Conservation (phyloP, 2,329 filamentous ascomycete genomes). For the Ophiostoma quercus region DNA sequence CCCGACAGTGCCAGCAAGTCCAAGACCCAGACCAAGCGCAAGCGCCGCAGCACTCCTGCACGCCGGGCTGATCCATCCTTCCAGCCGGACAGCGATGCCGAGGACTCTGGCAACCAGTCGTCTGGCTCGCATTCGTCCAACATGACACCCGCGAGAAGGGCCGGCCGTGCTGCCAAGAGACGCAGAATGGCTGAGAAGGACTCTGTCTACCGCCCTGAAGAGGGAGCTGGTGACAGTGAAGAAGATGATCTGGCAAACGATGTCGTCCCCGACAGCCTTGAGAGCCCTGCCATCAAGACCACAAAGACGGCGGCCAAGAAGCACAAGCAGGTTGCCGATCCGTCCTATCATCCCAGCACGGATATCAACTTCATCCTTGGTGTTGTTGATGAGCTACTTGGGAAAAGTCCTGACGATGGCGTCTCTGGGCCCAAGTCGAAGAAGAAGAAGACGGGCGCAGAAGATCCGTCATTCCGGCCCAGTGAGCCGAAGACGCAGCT, state of each 20-base stretch:
- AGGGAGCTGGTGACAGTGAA: neutral
- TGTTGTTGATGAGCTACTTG: neutral
- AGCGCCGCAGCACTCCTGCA: neutral
- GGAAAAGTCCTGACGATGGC: neutral
- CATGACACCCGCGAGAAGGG: neutral
- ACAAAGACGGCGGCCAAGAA: neutral
- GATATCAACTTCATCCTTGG: neutral
- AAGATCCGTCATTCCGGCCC: slow-evolving; percentile 13
- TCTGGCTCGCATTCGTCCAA: neutral
- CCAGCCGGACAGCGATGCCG: neutral
- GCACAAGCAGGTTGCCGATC: neutral
- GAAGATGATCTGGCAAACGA: neutral
- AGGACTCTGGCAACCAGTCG: neutral
- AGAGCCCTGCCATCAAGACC: neutral
- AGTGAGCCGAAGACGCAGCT: neutral
- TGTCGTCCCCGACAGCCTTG: neutral
- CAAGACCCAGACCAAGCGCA: neutral
- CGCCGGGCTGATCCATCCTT: neutral
- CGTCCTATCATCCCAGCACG: neutral
- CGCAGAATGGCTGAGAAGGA: slow-evolving; percentile 13
- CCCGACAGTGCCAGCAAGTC: neutral
- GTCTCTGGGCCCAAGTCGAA: neutral
- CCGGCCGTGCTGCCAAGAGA: neutral
- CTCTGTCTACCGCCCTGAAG: neutral
- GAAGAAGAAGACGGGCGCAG: slow-evolving; percentile 5